phyloP scores from a whole-genome alignment of 176 grass and related monocot genomes.

The Triticum timopheevii region DNA sequence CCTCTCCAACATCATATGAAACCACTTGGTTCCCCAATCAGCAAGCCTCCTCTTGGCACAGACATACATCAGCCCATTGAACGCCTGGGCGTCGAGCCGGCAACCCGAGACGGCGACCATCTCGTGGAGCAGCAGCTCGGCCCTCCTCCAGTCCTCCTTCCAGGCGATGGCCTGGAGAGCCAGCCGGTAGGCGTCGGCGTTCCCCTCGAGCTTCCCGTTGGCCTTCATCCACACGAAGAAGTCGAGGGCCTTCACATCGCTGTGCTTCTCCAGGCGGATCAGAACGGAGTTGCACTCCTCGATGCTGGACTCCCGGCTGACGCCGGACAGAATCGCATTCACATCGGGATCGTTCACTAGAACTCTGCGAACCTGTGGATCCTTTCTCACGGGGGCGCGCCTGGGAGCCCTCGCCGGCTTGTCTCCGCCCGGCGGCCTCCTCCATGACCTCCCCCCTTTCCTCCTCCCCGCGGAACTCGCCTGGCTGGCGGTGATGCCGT shows the following conservation, averaged over 20 bases:
- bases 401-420: slow-evolving; percentile 30
- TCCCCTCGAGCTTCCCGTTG: slow-evolving; percentile 65
- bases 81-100: slow-evolving; percentile 55
- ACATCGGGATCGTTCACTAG: slow-evolving; percentile 14
- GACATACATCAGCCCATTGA: slow-evolving; percentile 80
- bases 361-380: background rate
- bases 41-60: slow-evolving; percentile 75
- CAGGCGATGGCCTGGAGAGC: slow-evolving; percentile 74
- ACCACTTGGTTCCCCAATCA: slow-evolving; percentile 88
- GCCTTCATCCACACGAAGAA: slow-evolving; percentile 89
- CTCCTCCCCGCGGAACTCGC: slow-evolving; percentile 12
- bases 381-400: slow-evolving; percentile 27
- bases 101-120: slow-evolving; percentile 59
- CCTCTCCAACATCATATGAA: slow-evolving; percentile 63
- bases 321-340: slow-evolving; percentile 33
- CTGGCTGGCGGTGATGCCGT: background rate
- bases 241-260: slow-evolving; percentile 50
- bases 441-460: slow-evolving; percentile 42
- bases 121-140: slow-evolving; percentile 64
- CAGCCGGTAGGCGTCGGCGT: slow-evolving; percentile 68
- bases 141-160: slow-evolving; percentile 79
- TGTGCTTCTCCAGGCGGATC: slow-evolving; percentile 63
- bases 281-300: slow-evolving; percentile 72
- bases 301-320: slow-evolving; percentile 46
- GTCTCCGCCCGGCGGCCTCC: slow-evolving; percentile 31